Percentiles rank a stretch among this genome's conserved stretches.
These are phyloP conservation scores for Blastobotrys chiropterorum DNA, from an alignment of 805 yeast genomes.

Conservation along the genomic window DNA sequence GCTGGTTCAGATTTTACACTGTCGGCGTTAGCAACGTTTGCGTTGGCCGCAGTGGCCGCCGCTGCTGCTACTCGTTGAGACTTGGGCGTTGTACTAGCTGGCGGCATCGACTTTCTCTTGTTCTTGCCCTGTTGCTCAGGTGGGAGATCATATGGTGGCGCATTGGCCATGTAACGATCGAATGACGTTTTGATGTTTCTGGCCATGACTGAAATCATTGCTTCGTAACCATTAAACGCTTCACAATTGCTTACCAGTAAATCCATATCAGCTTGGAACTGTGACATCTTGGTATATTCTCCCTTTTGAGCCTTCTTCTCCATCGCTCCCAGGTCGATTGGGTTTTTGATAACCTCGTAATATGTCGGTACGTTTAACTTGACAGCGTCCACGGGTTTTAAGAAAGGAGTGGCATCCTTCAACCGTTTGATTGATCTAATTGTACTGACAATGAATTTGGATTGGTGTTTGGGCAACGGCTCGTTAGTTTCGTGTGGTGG, in stretches of 20 bases:
- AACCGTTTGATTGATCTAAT: slow-evolving; percentile 82
- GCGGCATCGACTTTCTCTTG: slow-evolving; percentile 21
- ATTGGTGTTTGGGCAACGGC: slow-evolving; percentile 55
- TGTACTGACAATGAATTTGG: slow-evolving; percentile 68
- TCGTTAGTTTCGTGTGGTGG: slow-evolving; percentile 9
- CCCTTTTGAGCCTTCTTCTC: slow-evolving; percentile 67
- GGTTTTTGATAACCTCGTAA: slow-evolving; percentile 72
- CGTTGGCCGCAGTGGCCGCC: slow-evolving; percentile 11
- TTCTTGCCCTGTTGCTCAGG: slow-evolving; percentile 16
- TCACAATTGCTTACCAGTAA: slow-evolving; percentile 79
- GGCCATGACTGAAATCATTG: slow-evolving; percentile 88
- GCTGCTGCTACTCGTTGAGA: no score
- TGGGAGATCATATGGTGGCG: slow-evolving; percentile 58
- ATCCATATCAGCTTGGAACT: slow-evolving; percentile 71
- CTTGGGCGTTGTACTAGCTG: no score
- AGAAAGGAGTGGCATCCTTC: slow-evolving; percentile 87
- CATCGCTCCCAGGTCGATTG: slow-evolving; percentile 91
- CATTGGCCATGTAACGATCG: slow-evolving; percentile 84
- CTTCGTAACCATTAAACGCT: slow-evolving; percentile 75
- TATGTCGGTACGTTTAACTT: slow-evolving; percentile 88
- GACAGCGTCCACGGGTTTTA: slow-evolving; percentile 83
- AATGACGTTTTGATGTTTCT: slow-evolving; percentile 84
- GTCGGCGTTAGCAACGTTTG: slow-evolving; percentile 23
- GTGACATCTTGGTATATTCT: slow-evolving; percentile 66
- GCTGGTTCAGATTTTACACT: slow-evolving; percentile 16